A percentile compares a stretch with the other conserved stretches of the same genome.
These are phyloP conservation scores for Myriangium duriaei DNA, from an alignment of 2,329 filamentous ascomycete species.

Conservation along the genomic window DNA sequence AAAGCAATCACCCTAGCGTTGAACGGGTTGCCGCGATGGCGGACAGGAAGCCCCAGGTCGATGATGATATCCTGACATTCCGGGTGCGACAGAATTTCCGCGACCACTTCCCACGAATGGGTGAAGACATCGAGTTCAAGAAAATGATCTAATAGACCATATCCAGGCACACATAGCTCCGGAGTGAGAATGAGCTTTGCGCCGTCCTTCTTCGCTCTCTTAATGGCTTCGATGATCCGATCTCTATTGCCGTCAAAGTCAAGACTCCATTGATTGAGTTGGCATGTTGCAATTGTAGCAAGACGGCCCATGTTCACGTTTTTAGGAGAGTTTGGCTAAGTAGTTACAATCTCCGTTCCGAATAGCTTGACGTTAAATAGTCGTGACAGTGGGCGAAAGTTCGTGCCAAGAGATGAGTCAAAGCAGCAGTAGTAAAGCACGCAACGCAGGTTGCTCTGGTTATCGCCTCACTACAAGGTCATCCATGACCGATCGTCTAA, in stretches of 20 bases:
- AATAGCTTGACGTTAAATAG: neutral
- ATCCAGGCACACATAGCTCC: slow-evolving; percentile 45
- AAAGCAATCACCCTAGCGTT: slow-evolving; percentile 54
- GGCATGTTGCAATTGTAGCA: slow-evolving; percentile 33
- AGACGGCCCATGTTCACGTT: slow-evolving; percentile 27
- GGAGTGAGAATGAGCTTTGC: slow-evolving; percentile 44
- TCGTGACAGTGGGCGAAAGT: no score
- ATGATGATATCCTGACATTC: slow-evolving; percentile 54
- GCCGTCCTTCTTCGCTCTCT: slow-evolving; percentile 45
- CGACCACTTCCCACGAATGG: slow-evolving; percentile 47
- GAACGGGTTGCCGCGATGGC: slow-evolving; percentile 50
- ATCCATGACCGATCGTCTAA: no score
- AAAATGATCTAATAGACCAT: slow-evolving; percentile 56
- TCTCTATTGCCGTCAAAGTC: slow-evolving; percentile 52
- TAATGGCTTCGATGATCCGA: slow-evolving; percentile 52
- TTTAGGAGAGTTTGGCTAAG: no score
- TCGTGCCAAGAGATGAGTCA: no score
- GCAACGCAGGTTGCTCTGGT: no score
- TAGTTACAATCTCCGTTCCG: neutral
- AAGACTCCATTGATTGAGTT: slow-evolving; percentile 37
- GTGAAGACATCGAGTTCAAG: slow-evolving; percentile 29
- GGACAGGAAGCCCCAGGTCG: slow-evolving; percentile 40
- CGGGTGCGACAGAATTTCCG: slow-evolving; percentile 46
- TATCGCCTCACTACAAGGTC: no score
- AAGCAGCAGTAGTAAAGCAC: no score